These are phyloP conservation scores for Lentinula boryana DNA, from an alignment of 768 basidiomycete species.

Conservation along the genomic window DNA sequence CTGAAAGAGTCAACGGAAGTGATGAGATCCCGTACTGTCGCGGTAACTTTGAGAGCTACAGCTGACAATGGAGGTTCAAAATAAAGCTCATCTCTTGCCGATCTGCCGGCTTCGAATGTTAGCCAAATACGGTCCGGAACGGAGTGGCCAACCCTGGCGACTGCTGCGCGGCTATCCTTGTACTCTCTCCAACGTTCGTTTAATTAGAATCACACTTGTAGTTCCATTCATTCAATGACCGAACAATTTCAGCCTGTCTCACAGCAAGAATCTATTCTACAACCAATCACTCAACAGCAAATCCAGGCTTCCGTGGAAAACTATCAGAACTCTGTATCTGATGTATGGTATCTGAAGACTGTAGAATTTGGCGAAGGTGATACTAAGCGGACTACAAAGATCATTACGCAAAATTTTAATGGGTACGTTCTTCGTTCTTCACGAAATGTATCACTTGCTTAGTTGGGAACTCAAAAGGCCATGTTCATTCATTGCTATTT, in stretches of 20 bases:
- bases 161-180: neutral
- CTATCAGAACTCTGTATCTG: conserved; percentile 38
- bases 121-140: too few species aligned
- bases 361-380: conserved; percentile 42
- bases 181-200: neutral
- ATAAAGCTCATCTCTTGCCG: too few species aligned
- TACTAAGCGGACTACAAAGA: conserved; percentile 35
- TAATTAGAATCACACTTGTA: neutral
- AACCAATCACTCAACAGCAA: neutral
- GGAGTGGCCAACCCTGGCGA: too few species aligned
- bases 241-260: neutral
- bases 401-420: conserved; percentile 81
- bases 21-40: too few species aligned
- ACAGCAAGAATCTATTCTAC: neutral
- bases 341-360: conserved; percentile 76
- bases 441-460: neutral
- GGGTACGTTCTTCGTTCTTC: conserved; percentile 44
- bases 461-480: conserved; percentile 41
- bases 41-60: too few species aligned
- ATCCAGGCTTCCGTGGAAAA: neutral
- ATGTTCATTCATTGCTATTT: conserved; percentile 88
- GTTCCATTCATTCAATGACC: neutral
- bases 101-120: too few species aligned
- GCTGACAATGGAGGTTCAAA: too few species aligned
- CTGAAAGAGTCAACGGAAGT: too few species aligned